Base-by-base conservation (phyloP, 2,329 filamentous ascomycete species). In the Penicillium sp. region DNA sequence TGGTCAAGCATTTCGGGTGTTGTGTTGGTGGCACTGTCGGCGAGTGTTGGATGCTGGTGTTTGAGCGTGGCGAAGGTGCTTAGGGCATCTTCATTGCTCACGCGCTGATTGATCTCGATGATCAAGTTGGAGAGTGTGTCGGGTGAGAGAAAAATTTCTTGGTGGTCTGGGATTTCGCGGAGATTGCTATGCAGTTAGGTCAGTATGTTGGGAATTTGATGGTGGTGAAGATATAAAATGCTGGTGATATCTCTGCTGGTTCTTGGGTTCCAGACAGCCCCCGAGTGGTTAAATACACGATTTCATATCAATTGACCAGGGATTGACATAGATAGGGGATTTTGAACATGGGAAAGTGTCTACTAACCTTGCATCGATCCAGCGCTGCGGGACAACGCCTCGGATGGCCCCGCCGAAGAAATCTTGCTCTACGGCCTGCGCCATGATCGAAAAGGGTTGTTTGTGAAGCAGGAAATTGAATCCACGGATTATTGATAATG, bases 111-210 rank as follows among this genome's bases (percentile, higher is more conserved):
- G 62, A 97, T 88, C 61, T 97, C 91, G 68, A 96, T 79, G 59
- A 95, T 90, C 66, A 95, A 83, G 70, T 81, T 89, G 3, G 87
- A 88, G 68, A 90, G 90, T 40, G 89, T 89, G 52, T 86, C 78
- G 54, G 80, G 78, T 65, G 94, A 89, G 62, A 96, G 84, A 73
- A 84, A 95, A 58, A 96, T 86, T 75, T 96, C 91, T 73, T 97
- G 90, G 68, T 94, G 87, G 50, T 69, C 64, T 34, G 69, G 68
- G 42, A 71, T 59, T 61, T 72, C 58, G 49, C 65, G 66, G 40
- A 69, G 56, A 42, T 57, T 52, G 48, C 66, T 69, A 48, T 47
- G 32, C 23, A 29, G 1, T n/a, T 6, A 7, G 14, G 41, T 55
- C 54, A 52, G 56, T 46, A 44, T 43, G 29, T 26, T 35, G 22